A percentile compares a stretch with the other conserved stretches of the same genome.
phyloP scores from a whole-genome alignment of 768 basidiomycete species.

The Lentinula edodes region DNA sequence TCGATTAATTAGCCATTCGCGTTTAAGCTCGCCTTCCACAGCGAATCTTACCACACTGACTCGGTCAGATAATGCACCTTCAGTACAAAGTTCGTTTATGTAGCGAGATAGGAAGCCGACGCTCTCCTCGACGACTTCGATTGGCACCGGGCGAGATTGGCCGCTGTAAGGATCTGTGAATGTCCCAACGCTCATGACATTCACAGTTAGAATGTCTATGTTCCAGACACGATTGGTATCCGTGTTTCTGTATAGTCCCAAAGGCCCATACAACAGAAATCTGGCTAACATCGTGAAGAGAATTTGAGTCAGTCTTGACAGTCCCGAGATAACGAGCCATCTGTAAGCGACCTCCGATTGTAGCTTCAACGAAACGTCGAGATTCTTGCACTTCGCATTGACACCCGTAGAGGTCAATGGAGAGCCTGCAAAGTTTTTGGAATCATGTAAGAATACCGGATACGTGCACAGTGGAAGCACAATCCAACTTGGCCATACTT shows the following conservation, averaged over 20 bases:
- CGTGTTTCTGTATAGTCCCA: background rate
- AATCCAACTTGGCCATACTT: background rate
- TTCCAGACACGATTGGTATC: background rate
- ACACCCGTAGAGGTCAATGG: background rate
- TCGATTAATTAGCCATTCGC: background rate
- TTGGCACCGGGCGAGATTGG: background rate
- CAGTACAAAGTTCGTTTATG: background rate
- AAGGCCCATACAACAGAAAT: background rate
- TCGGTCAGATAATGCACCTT: slow-evolving; percentile 1
- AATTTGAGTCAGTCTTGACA: background rate
- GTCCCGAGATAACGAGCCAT: background rate
- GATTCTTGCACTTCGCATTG: background rate
- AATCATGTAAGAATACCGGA: background rate
- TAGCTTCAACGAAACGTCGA: background rate
- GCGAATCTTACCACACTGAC: background rate
- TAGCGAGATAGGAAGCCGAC: background rate
- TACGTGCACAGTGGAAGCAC: background rate
- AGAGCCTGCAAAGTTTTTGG: background rate
- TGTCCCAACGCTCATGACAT: background rate
- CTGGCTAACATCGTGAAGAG: background rate
- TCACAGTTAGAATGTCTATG: background rate
- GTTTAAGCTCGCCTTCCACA: background rate
- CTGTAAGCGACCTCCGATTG: background rate
- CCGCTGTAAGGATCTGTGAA: background rate
- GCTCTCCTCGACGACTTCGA: background rate